These are phyloP conservation scores for Salix purpurea DNA, from an alignment of 345 rosid species.

Conservation along the genomic window DNA sequence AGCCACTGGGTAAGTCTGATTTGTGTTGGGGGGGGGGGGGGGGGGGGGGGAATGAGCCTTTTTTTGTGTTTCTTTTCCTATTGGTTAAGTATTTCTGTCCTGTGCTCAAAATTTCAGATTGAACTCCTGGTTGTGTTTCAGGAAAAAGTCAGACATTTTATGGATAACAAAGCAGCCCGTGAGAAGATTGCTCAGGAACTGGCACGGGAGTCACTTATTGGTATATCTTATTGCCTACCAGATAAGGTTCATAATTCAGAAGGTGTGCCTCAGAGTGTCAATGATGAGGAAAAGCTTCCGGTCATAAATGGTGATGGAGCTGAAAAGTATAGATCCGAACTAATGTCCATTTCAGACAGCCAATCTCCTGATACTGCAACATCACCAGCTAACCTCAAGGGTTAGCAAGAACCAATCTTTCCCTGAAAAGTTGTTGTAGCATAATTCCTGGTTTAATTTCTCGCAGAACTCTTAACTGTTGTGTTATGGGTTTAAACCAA, in stretches of 20 bases:
- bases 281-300: neutral
- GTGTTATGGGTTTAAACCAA: neutral
- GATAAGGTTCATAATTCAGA: conserved; percentile 18
- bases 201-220: conserved; percentile 30
- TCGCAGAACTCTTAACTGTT: neutral
- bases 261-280: neutral
- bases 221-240: conserved; percentile 22
- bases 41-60: neutral
- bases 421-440: neutral
- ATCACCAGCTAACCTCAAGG: neutral
- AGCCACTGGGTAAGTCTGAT: neutral
- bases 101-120: neutral
- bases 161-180: conserved; percentile 11
- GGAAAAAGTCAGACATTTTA: conserved; percentile 3
- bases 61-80: neutral
- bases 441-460: neutral
- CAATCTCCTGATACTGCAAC: conserved; percentile 8
- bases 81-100: neutral
- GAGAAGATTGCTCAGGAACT: conserved; percentile 4
- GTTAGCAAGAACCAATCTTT: neutral
- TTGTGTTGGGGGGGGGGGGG: too few species aligned
- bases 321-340: conserved; percentile 32
- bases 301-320: conserved; percentile 7
- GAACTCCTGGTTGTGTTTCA: neutral
- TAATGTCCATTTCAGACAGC: conserved; percentile 31